Conservation (phyloP, 2,329 filamentous ascomycete genomes). For the Phyllosticta citriasiana region DNA sequence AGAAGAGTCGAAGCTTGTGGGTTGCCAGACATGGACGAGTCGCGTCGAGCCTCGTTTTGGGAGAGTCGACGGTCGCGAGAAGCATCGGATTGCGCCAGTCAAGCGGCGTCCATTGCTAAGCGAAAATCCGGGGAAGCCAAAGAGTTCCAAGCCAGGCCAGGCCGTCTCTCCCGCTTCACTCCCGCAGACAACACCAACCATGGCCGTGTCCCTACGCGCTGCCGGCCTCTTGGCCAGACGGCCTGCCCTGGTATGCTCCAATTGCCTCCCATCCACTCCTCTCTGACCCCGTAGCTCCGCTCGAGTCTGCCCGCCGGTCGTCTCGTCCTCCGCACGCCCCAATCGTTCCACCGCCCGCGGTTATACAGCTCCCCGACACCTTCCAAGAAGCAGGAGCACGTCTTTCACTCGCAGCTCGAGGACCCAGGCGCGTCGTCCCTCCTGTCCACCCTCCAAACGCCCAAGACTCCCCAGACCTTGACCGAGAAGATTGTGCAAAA, state of each 20-base stretch:
- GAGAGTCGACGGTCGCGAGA: neutral
- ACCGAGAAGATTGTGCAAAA: conserved; percentile 89
- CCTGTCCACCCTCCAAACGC: conserved; percentile 50
- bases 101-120: conserved; percentile 8
- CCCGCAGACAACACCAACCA: conserved; percentile 10
- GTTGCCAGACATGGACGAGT: neutral
- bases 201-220: conserved; percentile 29
- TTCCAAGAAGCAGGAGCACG: conserved; percentile 17
- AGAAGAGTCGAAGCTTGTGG: neutral
- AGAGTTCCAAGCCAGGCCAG: conserved; percentile 7
- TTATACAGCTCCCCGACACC: conserved; percentile 20
- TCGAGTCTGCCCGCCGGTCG: neutral
- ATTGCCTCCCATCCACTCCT: neutral
- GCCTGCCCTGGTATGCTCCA: conserved; percentile 20
- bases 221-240: conserved; percentile 23
- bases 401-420: conserved; percentile 55
- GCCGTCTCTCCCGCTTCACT: neutral
- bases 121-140: conserved; percentile 10
- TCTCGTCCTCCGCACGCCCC: neutral
- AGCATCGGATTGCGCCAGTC: neutral
- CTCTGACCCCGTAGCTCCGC: conserved; percentile 1
- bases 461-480: conserved; percentile 59
- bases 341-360: conserved; percentile 10
- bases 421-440: conserved; percentile 56
- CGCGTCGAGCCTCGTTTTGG: neutral